Percentiles rank a stretch among this genome's conserved stretches.
Evolutionary conservation across 2,329 filamentous ascomycete genomes (phyloP).

Genomic region (Aspergillus awamori): DNA sequence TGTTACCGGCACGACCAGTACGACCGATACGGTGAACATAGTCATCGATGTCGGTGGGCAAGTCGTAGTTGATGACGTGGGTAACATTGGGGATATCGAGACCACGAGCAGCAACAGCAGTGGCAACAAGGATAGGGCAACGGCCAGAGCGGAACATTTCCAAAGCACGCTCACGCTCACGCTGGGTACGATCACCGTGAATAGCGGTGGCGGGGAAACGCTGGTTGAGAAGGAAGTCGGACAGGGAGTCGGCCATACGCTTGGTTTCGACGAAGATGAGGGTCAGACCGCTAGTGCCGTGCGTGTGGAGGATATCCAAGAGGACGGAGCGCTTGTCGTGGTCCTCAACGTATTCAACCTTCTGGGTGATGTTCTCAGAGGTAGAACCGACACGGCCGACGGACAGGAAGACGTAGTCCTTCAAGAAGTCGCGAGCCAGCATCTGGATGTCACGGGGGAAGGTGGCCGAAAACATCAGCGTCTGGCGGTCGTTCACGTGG

Average conservation of each 20-base stretch:
- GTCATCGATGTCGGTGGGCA: conserved; percentile 98
- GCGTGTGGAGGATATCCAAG: conserved; percentile 94
- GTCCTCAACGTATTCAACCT: conserved; percentile 97
- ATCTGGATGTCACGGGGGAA: conserved; percentile 99
- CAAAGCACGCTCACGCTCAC: conserved; percentile 95
- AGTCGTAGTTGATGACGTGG: conserved; percentile 98
- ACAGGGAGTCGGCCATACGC: conserved; percentile 97
- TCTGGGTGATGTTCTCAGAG: conserved; percentile 99
- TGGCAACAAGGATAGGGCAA: conserved; percentile 95
- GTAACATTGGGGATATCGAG: conserved; percentile 95
- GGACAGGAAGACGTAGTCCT: conserved; percentile 98
- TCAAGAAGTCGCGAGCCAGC: conserved; percentile 97
- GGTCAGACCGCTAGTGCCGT: conserved; percentile 78
- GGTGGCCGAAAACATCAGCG: conserved; percentile 99
- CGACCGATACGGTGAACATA: conserved; percentile 99
- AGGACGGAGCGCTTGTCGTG: conserved; percentile 96
- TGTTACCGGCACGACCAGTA: conserved; percentile 99
- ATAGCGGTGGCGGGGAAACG: conserved; percentile 98
- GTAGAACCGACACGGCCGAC: conserved; percentile 98
- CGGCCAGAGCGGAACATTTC: conserved; percentile 97
- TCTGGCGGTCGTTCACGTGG: conserved; percentile 78
- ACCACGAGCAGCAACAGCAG: conserved; percentile 88
- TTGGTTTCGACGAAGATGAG: conserved; percentile 99
- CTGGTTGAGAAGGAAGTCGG: conserved; percentile 98
- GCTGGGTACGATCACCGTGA: conserved; percentile 97